Base-by-base conservation (phyloP, 192 early-diverging fungal species). In the Gigaspora rosea region DNA sequence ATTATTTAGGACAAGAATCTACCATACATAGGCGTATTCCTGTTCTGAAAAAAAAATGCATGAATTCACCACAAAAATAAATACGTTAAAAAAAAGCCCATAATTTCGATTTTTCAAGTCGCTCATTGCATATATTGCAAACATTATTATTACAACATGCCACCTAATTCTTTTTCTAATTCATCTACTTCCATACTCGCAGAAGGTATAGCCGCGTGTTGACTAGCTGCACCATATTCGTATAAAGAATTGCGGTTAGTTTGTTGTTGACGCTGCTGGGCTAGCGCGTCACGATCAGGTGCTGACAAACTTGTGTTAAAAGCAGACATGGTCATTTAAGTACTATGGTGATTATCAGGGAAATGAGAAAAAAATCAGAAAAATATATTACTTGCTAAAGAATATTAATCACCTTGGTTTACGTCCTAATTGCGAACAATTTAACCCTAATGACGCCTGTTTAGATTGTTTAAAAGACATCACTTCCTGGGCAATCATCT, bases 401-500 rank as follows among this genome's bases (percentile, higher is more conserved):
- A 27, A 27, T 27, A 13, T 47, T 22, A 20, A 27, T 75, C 67
- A 82, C 83, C 81, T 86, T 48, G 82, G 75, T 57, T 82, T 84
- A 57, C 83, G 77, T 52, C 81, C 70, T 58, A 84, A 68, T 50
- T 79, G 77, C 18, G 80, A 73, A 56, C 85, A 79, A 71, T 78
- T 74, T 41, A 75, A 73, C 66, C 76, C 77, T 16, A 78, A 61
- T 62, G 85, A 78, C 76, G 83, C 84, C 73, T 88, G 82, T 71
- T 89, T 91, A 71, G 83, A 82, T 27, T 85, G 88, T 84, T 95
- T 94, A 84, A 90, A 94, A 71, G 88, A 87, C 79, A 92, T 90
- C 15, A 93, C 91, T 77, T 94, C 93, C 75, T 92, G 89, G 27
- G 92, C 91, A 83, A 94, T 92, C 85, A 92, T 88, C 79, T 84